These are phyloP conservation scores for Verticillium nonalfalfae DNA, from an alignment of 2,329 filamentous ascomycete genomes.

Conservation along the genomic window DNA sequence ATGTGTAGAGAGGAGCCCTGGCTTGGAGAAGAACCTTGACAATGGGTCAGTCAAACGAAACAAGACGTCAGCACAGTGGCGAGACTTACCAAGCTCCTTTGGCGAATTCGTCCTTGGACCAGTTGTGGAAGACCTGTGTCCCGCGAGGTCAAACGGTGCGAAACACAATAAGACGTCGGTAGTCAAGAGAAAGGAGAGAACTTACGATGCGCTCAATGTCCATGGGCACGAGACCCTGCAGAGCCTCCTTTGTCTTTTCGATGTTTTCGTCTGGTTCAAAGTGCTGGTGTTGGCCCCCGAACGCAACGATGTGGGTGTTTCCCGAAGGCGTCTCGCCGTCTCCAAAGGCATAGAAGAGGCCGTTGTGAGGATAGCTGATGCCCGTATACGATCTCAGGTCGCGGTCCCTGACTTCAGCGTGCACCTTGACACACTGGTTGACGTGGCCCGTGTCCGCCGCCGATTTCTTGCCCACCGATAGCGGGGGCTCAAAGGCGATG, in stretches of 20 bases:
- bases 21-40: slow-evolving; percentile 26
- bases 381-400: slow-evolving; percentile 36
- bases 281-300: slow-evolving; percentile 34
- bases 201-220: slow-evolving; percentile 19
- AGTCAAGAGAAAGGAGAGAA: neutral
- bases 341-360: slow-evolving; percentile 33
- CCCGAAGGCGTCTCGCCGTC: slow-evolving; percentile 36
- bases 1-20: slow-evolving; percentile 27
- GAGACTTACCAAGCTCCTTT: slow-evolving; percentile 30
- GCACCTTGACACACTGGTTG: slow-evolving; percentile 38
- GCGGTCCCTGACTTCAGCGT: slow-evolving; percentile 32
- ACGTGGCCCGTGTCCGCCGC: slow-evolving; percentile 33
- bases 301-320: slow-evolving; percentile 40
- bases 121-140: slow-evolving; percentile 38
- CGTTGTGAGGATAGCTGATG: slow-evolving; percentile 34
- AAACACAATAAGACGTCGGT: neutral
- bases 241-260: slow-evolving; percentile 20
- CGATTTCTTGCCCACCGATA: slow-evolving; percentile 23
- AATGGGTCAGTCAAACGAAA: neutral
- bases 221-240: slow-evolving; percentile 25
- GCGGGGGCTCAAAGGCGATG: slow-evolving; percentile 31
- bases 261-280: slow-evolving; percentile 36
- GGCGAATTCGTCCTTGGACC: slow-evolving; percentile 38
- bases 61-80: neutral
- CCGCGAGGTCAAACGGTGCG: neutral